Conservation (phyloP, 73 alveolate species). For the Halteria grandinella region DNA sequence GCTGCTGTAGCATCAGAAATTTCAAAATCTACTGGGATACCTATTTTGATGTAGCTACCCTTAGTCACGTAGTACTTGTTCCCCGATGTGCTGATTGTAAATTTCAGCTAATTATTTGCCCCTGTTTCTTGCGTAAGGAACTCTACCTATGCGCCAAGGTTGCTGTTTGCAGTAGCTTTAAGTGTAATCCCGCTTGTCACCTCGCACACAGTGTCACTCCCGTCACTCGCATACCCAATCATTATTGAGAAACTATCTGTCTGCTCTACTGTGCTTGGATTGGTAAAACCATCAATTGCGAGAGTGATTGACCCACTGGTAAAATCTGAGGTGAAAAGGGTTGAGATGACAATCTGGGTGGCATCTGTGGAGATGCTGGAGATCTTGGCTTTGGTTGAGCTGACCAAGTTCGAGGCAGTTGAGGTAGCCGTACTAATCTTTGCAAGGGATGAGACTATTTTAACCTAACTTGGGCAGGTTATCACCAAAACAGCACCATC, state of each 20-base stretch:
- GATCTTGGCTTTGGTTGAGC: constrained; percentile 1
- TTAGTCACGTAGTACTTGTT: background rate
- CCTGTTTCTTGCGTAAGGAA: constrained; percentile 1
- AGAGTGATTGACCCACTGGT: background rate
- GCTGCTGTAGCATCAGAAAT: background rate
- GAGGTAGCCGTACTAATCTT: background rate
- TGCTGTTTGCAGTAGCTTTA: background rate
- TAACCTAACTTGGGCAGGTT: constrained; percentile 25
- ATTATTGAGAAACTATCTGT: background rate
- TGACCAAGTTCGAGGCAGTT: background rate
- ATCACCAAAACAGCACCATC: constrained; percentile 1
- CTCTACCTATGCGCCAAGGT: background rate
- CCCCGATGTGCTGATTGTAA: constrained; percentile 8
- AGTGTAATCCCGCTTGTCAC: background rate
- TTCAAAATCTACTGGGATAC: constrained; percentile 23
- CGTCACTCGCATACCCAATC: background rate
- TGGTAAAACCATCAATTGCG: constrained; percentile 2
- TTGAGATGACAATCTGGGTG: background rate
- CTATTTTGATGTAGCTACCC: background rate
- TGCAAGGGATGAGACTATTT: background rate
- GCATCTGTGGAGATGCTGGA: background rate
- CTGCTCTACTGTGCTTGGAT: background rate
- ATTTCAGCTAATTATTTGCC: background rate
- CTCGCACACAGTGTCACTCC: background rate
- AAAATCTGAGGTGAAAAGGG: background rate